Conservation (phyloP, 2,329 filamentous ascomycete species). For the Alternaria arborescens region DNA sequence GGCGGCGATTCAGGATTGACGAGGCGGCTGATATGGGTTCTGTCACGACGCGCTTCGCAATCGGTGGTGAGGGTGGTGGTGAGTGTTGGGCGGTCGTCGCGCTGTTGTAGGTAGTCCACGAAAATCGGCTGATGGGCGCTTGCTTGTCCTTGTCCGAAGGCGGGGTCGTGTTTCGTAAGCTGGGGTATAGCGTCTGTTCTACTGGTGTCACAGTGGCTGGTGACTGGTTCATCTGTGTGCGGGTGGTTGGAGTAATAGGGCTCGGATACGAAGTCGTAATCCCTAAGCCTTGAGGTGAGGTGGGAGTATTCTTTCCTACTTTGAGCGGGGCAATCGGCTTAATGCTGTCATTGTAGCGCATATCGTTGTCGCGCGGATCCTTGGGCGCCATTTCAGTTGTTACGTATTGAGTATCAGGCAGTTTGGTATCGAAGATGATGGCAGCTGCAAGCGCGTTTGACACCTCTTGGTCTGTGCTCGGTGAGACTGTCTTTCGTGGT, state of each 20-base stretch:
- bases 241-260: conserved; percentile 38
- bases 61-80: conserved; percentile 54
- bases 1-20: conserved; percentile 45
- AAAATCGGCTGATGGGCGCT: conserved; percentile 36
- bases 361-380: conserved; percentile 24
- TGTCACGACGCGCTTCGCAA: conserved; percentile 35
- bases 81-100: conserved; percentile 53
- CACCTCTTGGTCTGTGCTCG: conserved; percentile 25
- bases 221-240: conserved; percentile 27
- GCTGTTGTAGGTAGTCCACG: conserved; percentile 48
- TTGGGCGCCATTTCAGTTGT: conserved; percentile 29
- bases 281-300: conserved; percentile 37
- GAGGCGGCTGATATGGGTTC: conserved; percentile 38
- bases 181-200: conserved; percentile 26
- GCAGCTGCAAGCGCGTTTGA: conserved; percentile 39
- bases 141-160: conserved; percentile 35
- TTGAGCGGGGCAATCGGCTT: conserved; percentile 56
- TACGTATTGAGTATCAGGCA: conserved; percentile 44
- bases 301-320: conserved; percentile 48
- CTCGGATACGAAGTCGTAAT: conserved; percentile 40
- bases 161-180: conserved; percentile 34
- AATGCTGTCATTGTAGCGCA: conserved; percentile 51
- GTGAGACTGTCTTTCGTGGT: conserved; percentile 38
- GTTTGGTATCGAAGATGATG: conserved; percentile 26
- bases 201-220: conserved; percentile 21